Percentiles rank a stretch among this genome's conserved stretches.
Conservation (phyloP, 2,329 filamentous ascomycete species). For the Hymenoscyphus infarciens region DNA sequence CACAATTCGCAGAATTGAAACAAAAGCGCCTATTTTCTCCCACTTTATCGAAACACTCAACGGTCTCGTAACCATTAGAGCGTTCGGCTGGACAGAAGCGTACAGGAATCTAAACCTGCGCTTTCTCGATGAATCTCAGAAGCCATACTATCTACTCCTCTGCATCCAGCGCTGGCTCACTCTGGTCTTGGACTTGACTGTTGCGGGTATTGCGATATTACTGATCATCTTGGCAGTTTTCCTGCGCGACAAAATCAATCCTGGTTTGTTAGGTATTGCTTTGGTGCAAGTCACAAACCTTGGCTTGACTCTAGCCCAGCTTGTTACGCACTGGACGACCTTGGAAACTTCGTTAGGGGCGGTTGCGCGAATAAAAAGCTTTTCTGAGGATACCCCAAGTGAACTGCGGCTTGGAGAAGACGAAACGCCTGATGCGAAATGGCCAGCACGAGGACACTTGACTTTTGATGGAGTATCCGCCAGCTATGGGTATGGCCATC, state of each 20-base stretch:
- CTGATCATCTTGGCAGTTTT: constrained; percentile 8
- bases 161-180: constrained; percentile 54
- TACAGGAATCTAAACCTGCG: constrained; percentile 43
- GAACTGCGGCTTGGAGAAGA: constrained; percentile 35
- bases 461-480: constrained; percentile 26
- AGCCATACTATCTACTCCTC: constrained; percentile 53
- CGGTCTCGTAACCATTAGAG: constrained; percentile 42
- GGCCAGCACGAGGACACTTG: constrained; percentile 25
- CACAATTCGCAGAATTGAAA: constrained; percentile 35
- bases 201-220: constrained; percentile 6
- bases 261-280: constrained; percentile 12
- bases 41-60: constrained; percentile 45
- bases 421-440: constrained; percentile 15
- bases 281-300: constrained; percentile 43
- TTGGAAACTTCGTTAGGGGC: constrained; percentile 56
- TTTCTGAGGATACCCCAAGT: constrained; percentile 40
- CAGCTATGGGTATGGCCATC: constrained; percentile 16
- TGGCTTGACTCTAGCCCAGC: constrained; percentile 7
- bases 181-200: constrained; percentile 39
- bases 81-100: constrained; percentile 18
- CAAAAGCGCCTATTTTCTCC: constrained; percentile 42
- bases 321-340: constrained; percentile 47
- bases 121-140: constrained; percentile 50
- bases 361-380: constrained; percentile 51
- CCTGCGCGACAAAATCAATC: not conserved